Base-by-base conservation (phyloP, 257 asterid genomes). In the Thymus mandschuricus region DNA sequence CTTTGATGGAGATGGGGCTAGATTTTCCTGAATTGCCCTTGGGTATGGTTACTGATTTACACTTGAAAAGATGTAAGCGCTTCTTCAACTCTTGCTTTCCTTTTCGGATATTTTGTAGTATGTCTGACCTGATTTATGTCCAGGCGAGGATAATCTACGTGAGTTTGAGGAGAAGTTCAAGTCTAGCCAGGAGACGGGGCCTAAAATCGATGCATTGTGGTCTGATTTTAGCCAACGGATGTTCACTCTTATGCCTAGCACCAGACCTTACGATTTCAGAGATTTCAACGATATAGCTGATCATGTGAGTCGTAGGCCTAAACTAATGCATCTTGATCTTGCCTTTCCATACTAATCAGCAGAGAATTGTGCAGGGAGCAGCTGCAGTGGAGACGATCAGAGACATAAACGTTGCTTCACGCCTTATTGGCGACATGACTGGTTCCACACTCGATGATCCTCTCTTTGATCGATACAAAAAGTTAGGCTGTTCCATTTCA, bases 1-100 rank as follows among this genome's bases (percentile, higher is more conserved):
- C 98, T 15, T 58, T 95, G 82, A 83, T 89, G 96, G 98, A 95
- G 70, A 86, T 87, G 84, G 99, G 87, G 8, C 73, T 85, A 6
- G 98, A 92, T 74, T 80, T 83, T 65, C 89, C 91, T 1, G 95
- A 92, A 28, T 58, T 95, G 13, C 99, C 98, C 0, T n/a, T 92
- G 13, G 98, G 97, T n/a, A 89, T 95, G 96, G 82, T 92, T 15
- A 80, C 89, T 7, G 78, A 84, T 58, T 15, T 76, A 44, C 97
- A 95, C 55, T 69, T 95, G 61, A 81, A 86, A 46, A 81, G 81
- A 88, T 95, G 98, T 86, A 81, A 63, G 87, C 8, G 2, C 30
- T 35, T 8, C 6, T 1, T 66, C 1, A 54, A 7, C 1, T 63
- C 28, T 10, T 5, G 8, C 13, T 5, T 30, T 38, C 1, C 0